Percentiles rank a stretch among this genome's conserved stretches.
Conservation (phyloP, 1,284 basidiomycete genomes). For the Tremellales sp. region DNA sequence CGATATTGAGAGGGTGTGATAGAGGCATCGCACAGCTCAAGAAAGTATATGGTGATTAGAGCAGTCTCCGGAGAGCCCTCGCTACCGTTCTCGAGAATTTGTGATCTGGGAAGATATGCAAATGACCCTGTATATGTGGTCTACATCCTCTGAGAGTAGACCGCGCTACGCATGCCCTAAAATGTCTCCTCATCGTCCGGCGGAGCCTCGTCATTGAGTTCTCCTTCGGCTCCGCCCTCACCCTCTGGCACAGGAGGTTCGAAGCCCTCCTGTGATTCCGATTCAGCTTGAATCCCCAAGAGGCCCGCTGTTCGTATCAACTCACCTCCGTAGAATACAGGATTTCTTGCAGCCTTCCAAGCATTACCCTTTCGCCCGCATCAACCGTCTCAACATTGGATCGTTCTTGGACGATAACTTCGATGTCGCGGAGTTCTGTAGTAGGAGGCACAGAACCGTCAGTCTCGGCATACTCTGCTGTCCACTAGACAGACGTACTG, state of each 20-base stretch:
- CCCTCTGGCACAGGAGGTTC: not conserved
- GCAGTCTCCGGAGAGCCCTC: no score
- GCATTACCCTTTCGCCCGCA: conserved; percentile 62
- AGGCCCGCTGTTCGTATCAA: conserved; percentile 2
- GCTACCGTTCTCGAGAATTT: no score
- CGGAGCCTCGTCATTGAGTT: not conserved
- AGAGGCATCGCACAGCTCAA: no score
- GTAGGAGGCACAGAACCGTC: not conserved
- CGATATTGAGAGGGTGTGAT: no score
- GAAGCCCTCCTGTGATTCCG: not conserved
- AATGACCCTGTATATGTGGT: no score
- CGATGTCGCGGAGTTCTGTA: conserved; percentile 84
- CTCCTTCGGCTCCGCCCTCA: not conserved
- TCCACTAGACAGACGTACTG: conserved; percentile 61
- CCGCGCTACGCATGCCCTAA: no score
- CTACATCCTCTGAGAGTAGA: no score
- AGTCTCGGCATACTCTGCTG: not conserved
- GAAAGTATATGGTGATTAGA: no score
- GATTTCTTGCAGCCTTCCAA: conserved; percentile 86
- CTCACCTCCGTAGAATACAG: conserved; percentile 89
- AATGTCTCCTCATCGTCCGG: conserved; percentile 2
- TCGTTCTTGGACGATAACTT: conserved; percentile 81
- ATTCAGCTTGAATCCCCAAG: not conserved
- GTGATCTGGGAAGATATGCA: no score
- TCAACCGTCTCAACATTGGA: conserved; percentile 59